Base-by-base conservation (phyloP, 2,329 filamentous ascomycete genomes). In the Metarhizium humberi region DNA sequence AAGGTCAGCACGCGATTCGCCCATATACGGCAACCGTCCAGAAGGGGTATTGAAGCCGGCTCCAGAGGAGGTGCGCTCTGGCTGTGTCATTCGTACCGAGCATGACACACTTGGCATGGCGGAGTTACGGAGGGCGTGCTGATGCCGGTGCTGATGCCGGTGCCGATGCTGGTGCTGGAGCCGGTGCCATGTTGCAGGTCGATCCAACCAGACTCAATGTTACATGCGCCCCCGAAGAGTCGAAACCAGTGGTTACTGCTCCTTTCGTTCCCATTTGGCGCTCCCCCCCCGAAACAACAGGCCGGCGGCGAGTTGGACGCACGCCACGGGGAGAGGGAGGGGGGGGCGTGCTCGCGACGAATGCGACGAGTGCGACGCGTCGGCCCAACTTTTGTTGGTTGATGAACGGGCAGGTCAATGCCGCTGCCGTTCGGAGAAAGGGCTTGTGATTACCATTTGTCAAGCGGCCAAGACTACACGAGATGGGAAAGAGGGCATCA, bases 1-100 rank as follows among this genome's bases (percentile, higher is more conserved):
- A 7, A 53, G n/a, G 13, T 10, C n/a, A 7, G 40, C 53, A 51
- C 20, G 32, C 42, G 49, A 55, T 55, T 55, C 53, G 53, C 42
- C 49, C 48, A 43, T 7, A 46, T 55, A 51, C 53, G 47, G 25
- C 14, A 30, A 29, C 45, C 13, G 11, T 29, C 45, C 45, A 29
- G 45, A 48, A 48, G 14, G 45, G 45, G 45, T 16, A 48, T 29
- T 48, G 45, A 48, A 14, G 25, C 45, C 45, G 20, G n/a, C 25
- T 20, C 42, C 36, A 40, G 10, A 32, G 14, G n/a, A 51, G 49
- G 34, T 25, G 25, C 25, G 34, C 38, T 34, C 32, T 11, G 13
- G 4, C 8, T 11, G 13, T 40, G 38, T 40, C 38, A 40, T 40
- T 13, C 14, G 11, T 40, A 14, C 38, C 11, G 38, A 40, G 38